Evolutionary conservation across 73 alveolate genomes (phyloP).

Genomic region (Stentor coeruleus): DNA sequence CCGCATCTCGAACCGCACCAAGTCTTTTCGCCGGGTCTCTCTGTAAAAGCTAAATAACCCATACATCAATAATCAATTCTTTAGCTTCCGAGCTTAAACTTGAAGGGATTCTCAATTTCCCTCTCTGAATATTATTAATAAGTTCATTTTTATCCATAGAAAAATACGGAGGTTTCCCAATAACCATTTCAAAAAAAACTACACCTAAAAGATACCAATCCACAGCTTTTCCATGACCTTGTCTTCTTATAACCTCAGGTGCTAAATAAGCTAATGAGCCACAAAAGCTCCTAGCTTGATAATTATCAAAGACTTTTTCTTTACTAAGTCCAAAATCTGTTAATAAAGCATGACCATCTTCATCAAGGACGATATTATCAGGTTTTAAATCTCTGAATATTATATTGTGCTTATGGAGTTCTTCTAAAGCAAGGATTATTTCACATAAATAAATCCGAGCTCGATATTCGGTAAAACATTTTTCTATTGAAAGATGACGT

Average conservation of each 20-base stretch:
- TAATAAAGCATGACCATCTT: conserved; percentile 92
- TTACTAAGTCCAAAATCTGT: conserved; percentile 98
- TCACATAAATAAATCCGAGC: conserved; percentile 89
- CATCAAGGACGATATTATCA: conserved; percentile 91
- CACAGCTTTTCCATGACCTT: conserved; percentile 82
- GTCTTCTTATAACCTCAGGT: conserved; percentile 83
- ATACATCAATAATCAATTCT: conserved; percentile 28
- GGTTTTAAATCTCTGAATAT: conserved; percentile 97
- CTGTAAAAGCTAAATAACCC: conserved; percentile 43
- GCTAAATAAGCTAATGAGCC: conserved; percentile 93
- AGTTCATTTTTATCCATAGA: conserved; percentile 80
- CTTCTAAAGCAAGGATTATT: conserved; percentile 91
- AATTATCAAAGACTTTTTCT: conserved; percentile 81
- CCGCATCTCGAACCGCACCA: conserved; percentile 80
- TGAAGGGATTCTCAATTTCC: conserved; percentile 73
- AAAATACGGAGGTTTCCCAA: conserved; percentile 95
- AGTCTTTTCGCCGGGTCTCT: conserved; percentile 87
- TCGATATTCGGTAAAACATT: conserved; percentile 69
- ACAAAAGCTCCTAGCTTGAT: conserved; percentile 83
- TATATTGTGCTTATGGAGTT: conserved; percentile 87
- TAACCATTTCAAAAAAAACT: conserved; percentile 84
- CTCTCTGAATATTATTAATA: conserved; percentile 75
- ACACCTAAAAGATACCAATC: conserved; percentile 94
- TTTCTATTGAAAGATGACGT: conserved; percentile 74
- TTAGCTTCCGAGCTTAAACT: conserved; percentile 67